Percentiles rank a stretch among this genome's conserved stretches.
Conservation (phyloP, 805 yeast species). For the Candida oleophila region DNA sequence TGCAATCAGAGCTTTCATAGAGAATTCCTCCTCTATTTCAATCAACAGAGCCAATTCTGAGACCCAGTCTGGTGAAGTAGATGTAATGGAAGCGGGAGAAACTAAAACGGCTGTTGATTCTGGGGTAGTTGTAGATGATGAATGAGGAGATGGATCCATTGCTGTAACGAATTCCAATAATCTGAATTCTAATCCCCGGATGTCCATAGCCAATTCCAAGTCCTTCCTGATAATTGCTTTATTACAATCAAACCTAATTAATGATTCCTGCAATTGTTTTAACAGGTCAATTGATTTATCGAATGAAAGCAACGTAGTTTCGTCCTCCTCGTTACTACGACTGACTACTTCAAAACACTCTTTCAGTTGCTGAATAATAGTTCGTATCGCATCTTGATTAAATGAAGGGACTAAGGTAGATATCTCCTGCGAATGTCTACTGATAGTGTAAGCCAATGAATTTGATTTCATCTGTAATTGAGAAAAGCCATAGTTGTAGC, state of each 20-base stretch:
- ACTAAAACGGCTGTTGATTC: not conserved
- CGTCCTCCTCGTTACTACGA: not conserved
- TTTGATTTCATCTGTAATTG: not conserved
- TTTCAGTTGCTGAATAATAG: not conserved
- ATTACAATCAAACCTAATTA: conserved; percentile 3
- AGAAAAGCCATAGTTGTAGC: not conserved
- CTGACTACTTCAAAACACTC: not conserved
- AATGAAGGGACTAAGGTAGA: conserved; percentile 1
- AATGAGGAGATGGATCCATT: not conserved
- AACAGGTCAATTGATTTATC: not conserved
- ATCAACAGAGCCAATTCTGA: conserved; percentile 2
- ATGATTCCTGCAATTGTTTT: conserved; percentile 1
- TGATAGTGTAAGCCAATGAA: not conserved
- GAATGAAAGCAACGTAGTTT: not conserved
- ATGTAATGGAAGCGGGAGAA: not conserved
- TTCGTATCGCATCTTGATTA: not conserved
- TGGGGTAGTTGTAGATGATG: not conserved
- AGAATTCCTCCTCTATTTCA: conserved; percentile 2
- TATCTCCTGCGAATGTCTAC: not conserved
- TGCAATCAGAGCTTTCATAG: conserved; percentile 6
- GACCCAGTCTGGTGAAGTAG: not conserved
- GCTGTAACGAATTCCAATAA: not conserved
- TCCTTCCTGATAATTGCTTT: not conserved
- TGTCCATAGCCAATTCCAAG: conserved; percentile 1
- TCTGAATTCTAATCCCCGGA: not conserved